Conservation (phyloP, 129 eudicot genomes). For the Arctium lappa region DNA sequence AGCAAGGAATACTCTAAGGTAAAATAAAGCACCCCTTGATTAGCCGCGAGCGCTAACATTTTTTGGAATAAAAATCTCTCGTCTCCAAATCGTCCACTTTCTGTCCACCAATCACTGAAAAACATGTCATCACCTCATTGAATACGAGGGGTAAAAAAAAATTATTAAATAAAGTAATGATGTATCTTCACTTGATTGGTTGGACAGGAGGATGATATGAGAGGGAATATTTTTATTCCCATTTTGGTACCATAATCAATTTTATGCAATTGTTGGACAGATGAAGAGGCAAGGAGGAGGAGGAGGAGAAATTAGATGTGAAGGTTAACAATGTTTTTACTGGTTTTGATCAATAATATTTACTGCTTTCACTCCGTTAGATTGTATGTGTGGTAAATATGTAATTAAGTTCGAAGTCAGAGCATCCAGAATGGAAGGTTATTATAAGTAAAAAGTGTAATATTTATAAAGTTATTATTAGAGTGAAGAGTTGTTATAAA, state of each 20-base stretch:
- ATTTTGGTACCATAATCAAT: neutral
- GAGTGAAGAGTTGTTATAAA: neutral
- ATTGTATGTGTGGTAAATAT: slow-evolving; percentile 25
- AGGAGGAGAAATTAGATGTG: slow-evolving; percentile 19
- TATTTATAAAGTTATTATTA: neutral
- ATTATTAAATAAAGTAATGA: neutral
- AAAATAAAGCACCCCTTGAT: neutral
- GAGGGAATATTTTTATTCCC: neutral
- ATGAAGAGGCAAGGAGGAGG: slow-evolving; percentile 12
- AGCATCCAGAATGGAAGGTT: neutral
- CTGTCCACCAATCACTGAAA: neutral
- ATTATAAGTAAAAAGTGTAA: neutral
- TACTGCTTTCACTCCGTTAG: neutral
- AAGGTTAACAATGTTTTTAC: slow-evolving; percentile 13
- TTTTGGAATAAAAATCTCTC: neutral
- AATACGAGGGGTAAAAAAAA: neutral
- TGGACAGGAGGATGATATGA: neutral
- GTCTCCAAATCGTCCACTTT: neutral
- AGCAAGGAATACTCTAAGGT: slow-evolving; percentile 51
- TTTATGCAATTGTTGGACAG: neutral
- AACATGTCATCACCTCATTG: neutral
- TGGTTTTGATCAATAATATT: neutral
- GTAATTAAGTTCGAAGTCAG: neutral
- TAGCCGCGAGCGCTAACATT: neutral
- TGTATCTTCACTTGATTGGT: neutral